Base-by-base conservation (phyloP, 192 early-diverging fungal genomes). In the Coemansia sp. region DNA sequence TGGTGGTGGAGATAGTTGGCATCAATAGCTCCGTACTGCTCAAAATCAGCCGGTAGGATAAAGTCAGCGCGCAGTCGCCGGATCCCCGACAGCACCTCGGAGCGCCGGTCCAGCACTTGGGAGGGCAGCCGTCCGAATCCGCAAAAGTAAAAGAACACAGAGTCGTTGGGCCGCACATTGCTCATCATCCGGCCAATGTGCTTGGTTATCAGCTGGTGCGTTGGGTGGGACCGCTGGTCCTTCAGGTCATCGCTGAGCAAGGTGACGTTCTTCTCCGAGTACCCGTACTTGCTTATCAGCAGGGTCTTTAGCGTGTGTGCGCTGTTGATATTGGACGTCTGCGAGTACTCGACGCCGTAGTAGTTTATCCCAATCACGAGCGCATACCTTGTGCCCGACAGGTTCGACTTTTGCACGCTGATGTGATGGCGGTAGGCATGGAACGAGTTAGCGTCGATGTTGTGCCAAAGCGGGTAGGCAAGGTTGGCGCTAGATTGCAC, bases 61-160 rank as follows among this genome's bases (percentile, higher is more conserved):
- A 88, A 92, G 65, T 90, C 88, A 66, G 84, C 84, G 43, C 82
- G 83, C 82, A 83, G 84, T 63, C 23, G 77, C 67, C 68, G 84
- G 80, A 80, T 88, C 60, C 42, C 80, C 69, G 47, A 20, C 42
- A 81, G 38, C 13, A 62, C 72, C 66, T 82, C 69, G 34, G 62
- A 48, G 58, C 52, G 68, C 3, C 53, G 60, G 2, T 74, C 72
- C 11, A 42, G 50, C 2, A 75, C 56, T 60, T 80, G 77, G 23
- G 61, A 18, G 16, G 77, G 71, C 34, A 81, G 82, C 12, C 84
- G 77, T 31, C 91, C 87, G 63, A 90, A 90, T 33, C 93, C 93
- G 58, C 85, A 89, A 68, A 82, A 93, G 73, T 91, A 89, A 72
- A 93, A 88, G 65, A 91, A 89, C 61, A 94, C 78, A 8, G 88